A percentile compares a stretch with the other conserved stretches of the same genome.
phyloP scores from a whole-genome alignment of 495 filamentous ascomycete genomes.

The Neurospora sp. region DNA sequence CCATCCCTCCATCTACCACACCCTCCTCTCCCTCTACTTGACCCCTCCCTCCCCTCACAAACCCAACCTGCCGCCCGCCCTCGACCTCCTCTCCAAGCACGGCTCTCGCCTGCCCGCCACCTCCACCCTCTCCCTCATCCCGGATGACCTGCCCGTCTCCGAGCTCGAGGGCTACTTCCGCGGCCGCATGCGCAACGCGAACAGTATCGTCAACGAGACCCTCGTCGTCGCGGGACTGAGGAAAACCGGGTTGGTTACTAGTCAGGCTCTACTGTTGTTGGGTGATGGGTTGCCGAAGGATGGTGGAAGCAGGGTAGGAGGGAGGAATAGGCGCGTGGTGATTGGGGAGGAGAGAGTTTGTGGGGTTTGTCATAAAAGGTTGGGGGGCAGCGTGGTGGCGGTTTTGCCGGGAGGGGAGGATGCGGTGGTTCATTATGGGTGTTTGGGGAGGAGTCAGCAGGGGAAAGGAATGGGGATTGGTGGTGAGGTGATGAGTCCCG shows the following conservation, averaged over 20 bases:
- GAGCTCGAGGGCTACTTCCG: slow-evolving; percentile 88
- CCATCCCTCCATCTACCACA: slow-evolving; percentile 75
- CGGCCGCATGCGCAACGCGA: slow-evolving; percentile 81
- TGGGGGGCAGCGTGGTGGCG: slow-evolving; percentile 78
- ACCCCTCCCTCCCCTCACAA: slow-evolving; percentile 65
- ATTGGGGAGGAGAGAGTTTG: slow-evolving; percentile 82
- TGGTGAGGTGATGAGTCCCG: slow-evolving; percentile 1
- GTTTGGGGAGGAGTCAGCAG: slow-evolving; percentile 40
- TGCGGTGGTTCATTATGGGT: slow-evolving; percentile 74
- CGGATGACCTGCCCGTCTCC: slow-evolving; percentile 60
- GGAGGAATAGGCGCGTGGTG: slow-evolving; percentile 62
- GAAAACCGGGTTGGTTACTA: slow-evolving; percentile 60
- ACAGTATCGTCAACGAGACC: slow-evolving; percentile 65
- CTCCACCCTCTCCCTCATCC: slow-evolving; percentile 78
- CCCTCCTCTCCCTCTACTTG: slow-evolving; percentile 82
- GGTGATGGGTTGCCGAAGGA: slow-evolving; percentile 47
- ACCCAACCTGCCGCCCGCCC: slow-evolving; percentile 65
- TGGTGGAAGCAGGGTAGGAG: slow-evolving; percentile 46
- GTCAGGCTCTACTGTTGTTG: slow-evolving; percentile 60
- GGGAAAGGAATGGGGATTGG: slow-evolving; percentile 15
- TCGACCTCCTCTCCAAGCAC: slow-evolving; percentile 81
- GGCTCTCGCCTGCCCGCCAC: slow-evolving; percentile 83
- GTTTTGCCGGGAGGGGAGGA: slow-evolving; percentile 38
- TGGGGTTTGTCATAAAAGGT: slow-evolving; percentile 80
- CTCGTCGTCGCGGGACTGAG: slow-evolving; percentile 64